Base-by-base conservation (phyloP, 2,329 filamentous ascomycete genomes). In the Xylaria sp. region DNA sequence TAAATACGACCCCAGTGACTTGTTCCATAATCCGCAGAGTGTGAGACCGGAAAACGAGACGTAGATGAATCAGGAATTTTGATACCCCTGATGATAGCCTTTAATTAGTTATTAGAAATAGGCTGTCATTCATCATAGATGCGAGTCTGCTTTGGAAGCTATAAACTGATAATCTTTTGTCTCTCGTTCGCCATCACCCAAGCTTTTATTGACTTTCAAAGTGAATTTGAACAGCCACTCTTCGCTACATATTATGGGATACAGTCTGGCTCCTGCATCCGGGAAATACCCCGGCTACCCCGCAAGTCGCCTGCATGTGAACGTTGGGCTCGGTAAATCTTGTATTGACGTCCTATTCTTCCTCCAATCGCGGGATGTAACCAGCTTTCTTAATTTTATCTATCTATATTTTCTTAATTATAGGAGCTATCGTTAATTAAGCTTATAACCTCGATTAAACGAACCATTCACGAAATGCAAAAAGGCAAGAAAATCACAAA, bases 21-120 rank as follows among this genome's bases (percentile, higher is more conserved):
- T 87, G 0, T 90, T 90, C 69, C 83, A 84, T 56, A 89, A 89
- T 67, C 86, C 86, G 0, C 86, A 89, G 74, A 88, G 84, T 69
- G 79, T 86, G n/a, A 75, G 76, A 39, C 72, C 73, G 2, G 69
- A 27, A 20, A 49, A 38, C 15, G 39, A 56, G 56, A 39, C 27
- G 15, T 55, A 17, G 13, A 38, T 27, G 31, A 42, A 27, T 20
- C 10, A 31, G 44, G n/a, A 36, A 31, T 50, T 54, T 31, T 66
- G 27, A 66, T 63, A 59, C 53, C 47, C 53, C 44, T 56, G 38
- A 42, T 15, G 0, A 29, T 57, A 44, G n/a, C 36, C 22, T 15
- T 36, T 49, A 59, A 44, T 13, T 42, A 65, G 11, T 50, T 49
- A 27, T 44, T 4, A n/a, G 42, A 39, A 20, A 61, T 58, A 33